Evolutionary conservation across 257 asterid genomes (phyloP).

Genomic region (Solanum chiquidenum): DNA sequence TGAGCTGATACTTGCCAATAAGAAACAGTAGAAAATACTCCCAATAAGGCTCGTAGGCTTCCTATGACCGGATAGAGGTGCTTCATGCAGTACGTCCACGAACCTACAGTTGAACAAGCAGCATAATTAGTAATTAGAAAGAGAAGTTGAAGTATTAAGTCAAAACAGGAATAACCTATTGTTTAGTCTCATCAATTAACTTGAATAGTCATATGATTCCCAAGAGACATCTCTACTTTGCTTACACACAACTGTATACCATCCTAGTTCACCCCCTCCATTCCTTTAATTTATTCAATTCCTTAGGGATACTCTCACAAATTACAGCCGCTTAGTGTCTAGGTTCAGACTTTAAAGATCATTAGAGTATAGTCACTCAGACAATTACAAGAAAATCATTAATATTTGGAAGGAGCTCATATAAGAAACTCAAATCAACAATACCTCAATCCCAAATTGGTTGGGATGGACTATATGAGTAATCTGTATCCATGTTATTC

Average conservation of each 20-base stretch:
- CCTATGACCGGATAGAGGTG: slow-evolving; percentile 91
- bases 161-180: background rate
- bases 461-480: background rate
- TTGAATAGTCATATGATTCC: background rate
- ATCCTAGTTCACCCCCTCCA: background rate
- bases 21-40: slow-evolving; percentile 67
- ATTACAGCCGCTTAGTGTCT: background rate
- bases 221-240: background rate
- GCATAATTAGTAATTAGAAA: background rate
- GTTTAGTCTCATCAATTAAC: background rate
- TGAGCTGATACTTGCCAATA: slow-evolving; percentile 62
- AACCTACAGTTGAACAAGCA: slow-evolving; percentile 43
- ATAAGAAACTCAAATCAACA: background rate
- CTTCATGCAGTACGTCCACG: slow-evolving; percentile 85
- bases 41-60: slow-evolving; percentile 68
- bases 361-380: background rate
- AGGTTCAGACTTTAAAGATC: background rate
- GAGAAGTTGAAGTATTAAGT: background rate
- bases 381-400: background rate
- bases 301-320: background rate
- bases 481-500: background rate
- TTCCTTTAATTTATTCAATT: background rate
- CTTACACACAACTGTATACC: background rate
- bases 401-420: background rate
- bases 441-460: background rate